These are phyloP conservation scores for Starmerella stigmatis DNA, from an alignment of 805 yeast species.

Conservation along the genomic window DNA sequence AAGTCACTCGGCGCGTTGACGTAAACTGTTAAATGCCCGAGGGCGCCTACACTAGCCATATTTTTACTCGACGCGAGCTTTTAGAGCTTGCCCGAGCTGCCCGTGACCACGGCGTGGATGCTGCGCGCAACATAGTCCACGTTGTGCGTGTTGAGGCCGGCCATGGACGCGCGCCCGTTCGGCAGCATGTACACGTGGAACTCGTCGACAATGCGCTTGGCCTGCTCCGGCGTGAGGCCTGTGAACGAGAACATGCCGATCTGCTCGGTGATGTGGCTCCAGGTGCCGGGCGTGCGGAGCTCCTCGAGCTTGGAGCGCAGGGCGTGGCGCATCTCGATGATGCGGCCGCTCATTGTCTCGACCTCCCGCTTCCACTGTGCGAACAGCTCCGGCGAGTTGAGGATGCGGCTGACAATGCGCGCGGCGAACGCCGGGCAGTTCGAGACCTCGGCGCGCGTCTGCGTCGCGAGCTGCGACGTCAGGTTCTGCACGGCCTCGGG, in stretches of 20 bases:
- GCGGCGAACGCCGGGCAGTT: slow-evolving; percentile 96
- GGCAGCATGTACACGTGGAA: slow-evolving; percentile 74
- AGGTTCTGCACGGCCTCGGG: slow-evolving; percentile 43
- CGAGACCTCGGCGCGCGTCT: slow-evolving; percentile 76
- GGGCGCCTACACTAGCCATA: too few relatives aligned
- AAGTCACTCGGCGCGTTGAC: too few relatives aligned
- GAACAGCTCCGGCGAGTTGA: slow-evolving; percentile 56
- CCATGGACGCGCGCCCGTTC: slow-evolving; percentile 85
- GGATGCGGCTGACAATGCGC: slow-evolving; percentile 68
- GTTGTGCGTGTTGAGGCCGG: slow-evolving; percentile 74
- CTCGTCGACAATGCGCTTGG: slow-evolving; percentile 57
- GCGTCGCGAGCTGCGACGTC: slow-evolving; percentile 60
- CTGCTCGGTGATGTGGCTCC: slow-evolving; percentile 86
- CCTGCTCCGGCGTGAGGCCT: slow-evolving; percentile 70
- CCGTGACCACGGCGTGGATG: slow-evolving; percentile 29
- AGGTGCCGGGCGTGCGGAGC: slow-evolving; percentile 73
- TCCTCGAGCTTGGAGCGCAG: slow-evolving; percentile 51
- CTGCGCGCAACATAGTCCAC: slow-evolving; percentile 45
- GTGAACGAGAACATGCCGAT: slow-evolving; percentile 97
- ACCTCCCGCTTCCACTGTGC: slow-evolving; percentile 77
- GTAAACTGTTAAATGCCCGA: too few relatives aligned
- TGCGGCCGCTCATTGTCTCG: slow-evolving; percentile 77
- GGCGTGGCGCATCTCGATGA: slow-evolving; percentile 62
- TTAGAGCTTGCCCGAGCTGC: slow-evolving; percentile 10
- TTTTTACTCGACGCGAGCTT: background rate